Evolutionary conservation across 768 basidiomycete genomes (phyloP).

Genomic region (Holtermannia corniformis): DNA sequence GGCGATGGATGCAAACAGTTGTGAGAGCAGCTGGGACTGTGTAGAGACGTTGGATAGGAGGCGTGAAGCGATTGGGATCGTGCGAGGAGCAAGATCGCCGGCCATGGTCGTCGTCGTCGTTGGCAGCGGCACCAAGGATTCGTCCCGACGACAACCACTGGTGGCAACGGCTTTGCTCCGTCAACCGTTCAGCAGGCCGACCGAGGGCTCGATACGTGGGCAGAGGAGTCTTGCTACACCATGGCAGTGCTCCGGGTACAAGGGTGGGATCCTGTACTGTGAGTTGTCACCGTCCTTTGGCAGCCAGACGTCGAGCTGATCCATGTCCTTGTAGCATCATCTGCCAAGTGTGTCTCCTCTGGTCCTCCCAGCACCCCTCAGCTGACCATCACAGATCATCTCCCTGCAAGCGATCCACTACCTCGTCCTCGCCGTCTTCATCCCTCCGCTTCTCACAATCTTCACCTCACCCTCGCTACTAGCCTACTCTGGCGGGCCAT

Average conservation of each 20-base stretch:
- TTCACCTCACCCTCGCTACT: constrained; percentile 49
- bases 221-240: neutral
- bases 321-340: constrained; percentile 46
- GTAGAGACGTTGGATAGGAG: constrained; percentile 24
- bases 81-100: no score
- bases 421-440: constrained; percentile 68
- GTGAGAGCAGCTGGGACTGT: constrained; percentile 19
- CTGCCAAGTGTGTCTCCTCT: constrained; percentile 56
- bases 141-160: neutral
- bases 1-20: constrained; percentile 16
- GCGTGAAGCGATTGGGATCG: constrained; percentile 5
- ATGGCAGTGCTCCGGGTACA: constrained; percentile 33
- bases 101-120: neutral
- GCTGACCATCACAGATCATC: constrained; percentile 58
- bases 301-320: neutral
- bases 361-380: neutral
- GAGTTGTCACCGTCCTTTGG: constrained; percentile 4
- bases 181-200: no score
- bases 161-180: no score
- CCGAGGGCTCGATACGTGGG: no score
- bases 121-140: no score
- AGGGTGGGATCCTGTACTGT: constrained; percentile 80
- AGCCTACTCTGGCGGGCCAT: constrained; percentile 36
- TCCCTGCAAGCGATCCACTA: constrained; percentile 90
- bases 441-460: constrained; percentile 65